Evolutionary conservation across 2,329 filamentous ascomycete species (phyloP).

Genomic region (Lecanicillium sp.): DNA sequence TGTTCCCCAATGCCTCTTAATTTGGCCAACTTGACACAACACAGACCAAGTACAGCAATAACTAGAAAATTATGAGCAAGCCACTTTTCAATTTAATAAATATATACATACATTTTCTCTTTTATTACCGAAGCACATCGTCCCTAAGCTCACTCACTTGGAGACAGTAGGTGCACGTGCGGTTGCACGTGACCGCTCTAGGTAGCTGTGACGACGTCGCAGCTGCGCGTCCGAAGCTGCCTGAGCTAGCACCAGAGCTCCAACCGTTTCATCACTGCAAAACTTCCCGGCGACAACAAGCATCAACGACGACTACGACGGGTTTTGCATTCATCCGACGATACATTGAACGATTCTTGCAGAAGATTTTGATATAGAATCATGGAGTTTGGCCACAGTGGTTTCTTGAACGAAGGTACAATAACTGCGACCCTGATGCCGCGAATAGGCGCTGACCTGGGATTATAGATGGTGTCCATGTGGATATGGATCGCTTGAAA

Average conservation of each 20-base stretch:
- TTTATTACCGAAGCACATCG: no score
- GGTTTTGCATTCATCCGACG: neutral
- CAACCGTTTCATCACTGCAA: conserved; percentile 1
- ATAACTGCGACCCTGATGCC: conserved; percentile 9
- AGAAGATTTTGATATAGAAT: conserved; percentile 6
- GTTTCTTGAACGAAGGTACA: conserved; percentile 56
- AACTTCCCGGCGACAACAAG: neutral
- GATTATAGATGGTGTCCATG: conserved; percentile 84
- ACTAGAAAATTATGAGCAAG: no score
- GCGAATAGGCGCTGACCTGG: conserved; percentile 14
- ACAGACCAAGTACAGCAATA: no score
- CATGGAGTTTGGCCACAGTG: conserved; percentile 58
- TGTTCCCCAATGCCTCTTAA: no score
- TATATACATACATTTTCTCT: no score
- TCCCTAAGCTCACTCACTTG: no score
- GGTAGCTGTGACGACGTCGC: conserved; percentile 8
- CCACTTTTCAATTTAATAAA: no score
- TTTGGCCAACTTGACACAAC: no score
- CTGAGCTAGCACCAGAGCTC: conserved; percentile 10
- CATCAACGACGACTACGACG: neutral
- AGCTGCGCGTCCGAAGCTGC: conserved; percentile 11
- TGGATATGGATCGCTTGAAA: conserved; percentile 98
- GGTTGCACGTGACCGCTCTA: conserved; percentile 2
- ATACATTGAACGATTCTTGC: neutral
- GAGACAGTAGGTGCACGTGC: conserved; percentile 9